These are phyloP conservation scores for Crithidia sp. DNA, from an alignment of 208 protist species.

Conservation along the genomic window DNA sequence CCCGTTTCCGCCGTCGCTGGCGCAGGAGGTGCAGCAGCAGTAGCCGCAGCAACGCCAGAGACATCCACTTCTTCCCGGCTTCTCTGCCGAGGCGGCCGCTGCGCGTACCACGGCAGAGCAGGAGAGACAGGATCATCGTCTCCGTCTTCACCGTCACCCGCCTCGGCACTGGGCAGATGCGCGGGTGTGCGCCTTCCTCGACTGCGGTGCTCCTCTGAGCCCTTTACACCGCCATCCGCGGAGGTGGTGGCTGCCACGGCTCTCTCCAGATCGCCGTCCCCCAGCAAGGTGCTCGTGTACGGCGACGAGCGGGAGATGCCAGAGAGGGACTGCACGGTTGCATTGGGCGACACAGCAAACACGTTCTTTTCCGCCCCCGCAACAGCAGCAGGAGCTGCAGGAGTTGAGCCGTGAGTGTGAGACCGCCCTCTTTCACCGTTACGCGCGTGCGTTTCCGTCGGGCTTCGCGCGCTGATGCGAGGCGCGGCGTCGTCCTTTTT, in stretches of 20 bases:
- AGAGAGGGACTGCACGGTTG: slow-evolving; percentile 69
- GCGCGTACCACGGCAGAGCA: background rate
- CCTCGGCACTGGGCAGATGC: background rate
- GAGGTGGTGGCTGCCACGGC: background rate
- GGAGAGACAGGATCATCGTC: background rate
- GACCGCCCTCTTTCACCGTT: too few relatives aligned
- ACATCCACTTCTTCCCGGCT: too few relatives aligned
- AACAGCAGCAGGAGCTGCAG: background rate
- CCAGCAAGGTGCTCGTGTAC: slow-evolving; percentile 53
- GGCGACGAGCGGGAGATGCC: slow-evolving; percentile 72
- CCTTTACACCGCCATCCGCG: background rate
- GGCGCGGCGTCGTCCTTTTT: background rate
- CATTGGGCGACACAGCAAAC: slow-evolving; percentile 18
- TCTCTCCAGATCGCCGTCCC: slow-evolving; percentile 21
- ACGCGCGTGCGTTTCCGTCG: too few relatives aligned
- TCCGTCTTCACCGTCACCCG: background rate
- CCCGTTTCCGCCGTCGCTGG: background rate
- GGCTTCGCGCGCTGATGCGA: too few relatives aligned
- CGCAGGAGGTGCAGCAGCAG: background rate
- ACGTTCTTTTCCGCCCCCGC: background rate
- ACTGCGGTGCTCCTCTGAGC: background rate
- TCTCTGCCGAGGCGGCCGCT: background rate
- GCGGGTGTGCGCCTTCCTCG: background rate
- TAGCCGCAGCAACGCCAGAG: too few relatives aligned
- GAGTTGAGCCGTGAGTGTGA: background rate